phyloP scores from a whole-genome alignment of 2,329 filamentous ascomycete species.

The Botryotinia narcissicola region DNA sequence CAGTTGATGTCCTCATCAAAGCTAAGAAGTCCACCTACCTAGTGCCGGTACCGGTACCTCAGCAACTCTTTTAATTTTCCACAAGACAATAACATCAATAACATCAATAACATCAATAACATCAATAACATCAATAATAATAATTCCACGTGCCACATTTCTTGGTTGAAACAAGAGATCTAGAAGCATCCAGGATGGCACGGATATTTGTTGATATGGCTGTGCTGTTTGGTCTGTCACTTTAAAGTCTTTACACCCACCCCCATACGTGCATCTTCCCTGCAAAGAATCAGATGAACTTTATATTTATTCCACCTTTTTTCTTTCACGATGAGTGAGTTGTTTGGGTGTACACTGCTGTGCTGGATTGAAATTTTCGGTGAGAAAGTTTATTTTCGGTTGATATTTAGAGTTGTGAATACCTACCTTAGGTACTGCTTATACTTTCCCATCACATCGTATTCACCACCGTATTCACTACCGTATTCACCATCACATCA shows the following conservation, averaged over 20 bases:
- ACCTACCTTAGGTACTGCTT: background rate
- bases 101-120: too few species aligned
- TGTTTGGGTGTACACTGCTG: too few species aligned
- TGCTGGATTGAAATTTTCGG: background rate
- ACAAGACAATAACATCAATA: background rate
- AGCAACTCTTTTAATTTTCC: background rate
- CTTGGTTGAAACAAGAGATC: background rate
- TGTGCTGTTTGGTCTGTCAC: background rate
- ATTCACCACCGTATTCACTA: background rate
- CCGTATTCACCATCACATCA: background rate
- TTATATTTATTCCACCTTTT: background rate
- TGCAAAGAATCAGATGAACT: background rate
- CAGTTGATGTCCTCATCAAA: background rate
- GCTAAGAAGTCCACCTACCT: background rate
- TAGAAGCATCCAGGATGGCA: background rate
- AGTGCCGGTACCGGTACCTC: too few species aligned
- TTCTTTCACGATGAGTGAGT: background rate
- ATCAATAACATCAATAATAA: background rate
- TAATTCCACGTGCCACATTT: background rate
- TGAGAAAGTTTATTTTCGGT: background rate
- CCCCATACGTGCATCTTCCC: conserved; percentile 3
- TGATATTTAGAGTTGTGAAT: background rate
- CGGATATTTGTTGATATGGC: background rate
- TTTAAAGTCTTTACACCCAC: background rate
- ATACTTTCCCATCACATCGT: background rate